Base-by-base conservation (phyloP, 805 yeast genomes). In the Candida easanensis region DNA sequence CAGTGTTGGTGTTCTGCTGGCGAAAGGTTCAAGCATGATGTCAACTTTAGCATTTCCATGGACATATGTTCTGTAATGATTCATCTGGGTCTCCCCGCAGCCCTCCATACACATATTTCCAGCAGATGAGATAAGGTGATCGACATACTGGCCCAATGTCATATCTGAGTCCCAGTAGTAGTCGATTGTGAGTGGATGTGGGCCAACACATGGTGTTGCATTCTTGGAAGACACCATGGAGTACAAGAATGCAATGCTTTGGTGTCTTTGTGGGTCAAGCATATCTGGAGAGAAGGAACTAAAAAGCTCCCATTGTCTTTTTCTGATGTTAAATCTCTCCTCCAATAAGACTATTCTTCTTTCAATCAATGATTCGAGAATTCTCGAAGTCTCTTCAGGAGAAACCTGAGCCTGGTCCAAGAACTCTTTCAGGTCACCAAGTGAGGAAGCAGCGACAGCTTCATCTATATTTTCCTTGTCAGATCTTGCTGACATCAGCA, bases 161-260 rank as follows among this genome's bases (percentile, higher is more conserved):
- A 85, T 83, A 61, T 95, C 99, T 45, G 83, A 86, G 38, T 88
- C 96, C 69, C 96, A 80, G 60, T 91, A 93, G 57, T 75, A 95
- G 48, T 90, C 97, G 38, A 90, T 82, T 2, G 82, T 79, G 26
- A 87, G 80, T n/a, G 80, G 70, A 42, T 80, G 88, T 0, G 99
- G 99, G 0, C 98, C 98, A 32, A 81, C 70, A 57, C 99, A 93
- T 0, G 97, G 97, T 0, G 95, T 88, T 0, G 95, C 85, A 32
- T 88, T 84, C 54, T 82, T 84, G 8, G 82, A 77, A 4, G 91
- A 85, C 0, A 89, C 91, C 66, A 88, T 78, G 1, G 96, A 85
- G 56, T 84, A 88, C 19, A 91, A 67, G 13, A 88, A 77, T 5
- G 85, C 77, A 23, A 95, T 79, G 53, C 77, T 84, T 56, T 88